Conservation (phyloP, 2,329 filamentous ascomycete genomes). For the Neodidymelliopsis sp. region DNA sequence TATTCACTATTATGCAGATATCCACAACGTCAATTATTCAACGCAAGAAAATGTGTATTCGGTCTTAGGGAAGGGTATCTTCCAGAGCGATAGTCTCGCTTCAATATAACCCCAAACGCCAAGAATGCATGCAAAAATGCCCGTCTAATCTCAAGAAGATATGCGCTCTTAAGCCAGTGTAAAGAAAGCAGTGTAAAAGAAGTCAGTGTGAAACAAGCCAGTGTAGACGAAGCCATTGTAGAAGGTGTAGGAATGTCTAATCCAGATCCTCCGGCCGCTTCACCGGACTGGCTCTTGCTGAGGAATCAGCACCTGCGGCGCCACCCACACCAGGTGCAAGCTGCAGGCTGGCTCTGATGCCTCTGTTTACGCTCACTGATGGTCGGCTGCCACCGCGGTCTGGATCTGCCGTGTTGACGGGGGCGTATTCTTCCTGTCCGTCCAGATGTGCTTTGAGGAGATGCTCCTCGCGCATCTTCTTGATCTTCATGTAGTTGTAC, state of each 20-base stretch:
- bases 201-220: no score
- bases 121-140: conserved; percentile 29
- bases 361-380: conserved; percentile 27
- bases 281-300: conserved; percentile 48
- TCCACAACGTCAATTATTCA: no score
- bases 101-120: conserved; percentile 15
- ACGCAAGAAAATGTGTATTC: conserved; percentile 13
- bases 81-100: conserved; percentile 9
- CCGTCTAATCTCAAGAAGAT: conserved; percentile 5
- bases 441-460: conserved; percentile 55
- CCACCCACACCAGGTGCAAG: conserved; percentile 39
- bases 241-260: conserved; percentile 22
- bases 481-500: conserved; percentile 96
- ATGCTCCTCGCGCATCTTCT: conserved; percentile 84
- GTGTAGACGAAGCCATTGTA: background rate
- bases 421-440: conserved; percentile 49
- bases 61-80: conserved; percentile 14
- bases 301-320: conserved; percentile 30
- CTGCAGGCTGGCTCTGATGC: conserved; percentile 48
- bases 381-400: conserved; percentile 28
- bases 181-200: background rate
- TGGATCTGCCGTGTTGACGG: conserved; percentile 43
- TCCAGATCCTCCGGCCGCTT: conserved; percentile 57
- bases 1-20: no score
- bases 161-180: conserved; percentile 3